Conservation (phyloP, 2,329 filamentous ascomycete species). For the Laburnicola sp. region DNA sequence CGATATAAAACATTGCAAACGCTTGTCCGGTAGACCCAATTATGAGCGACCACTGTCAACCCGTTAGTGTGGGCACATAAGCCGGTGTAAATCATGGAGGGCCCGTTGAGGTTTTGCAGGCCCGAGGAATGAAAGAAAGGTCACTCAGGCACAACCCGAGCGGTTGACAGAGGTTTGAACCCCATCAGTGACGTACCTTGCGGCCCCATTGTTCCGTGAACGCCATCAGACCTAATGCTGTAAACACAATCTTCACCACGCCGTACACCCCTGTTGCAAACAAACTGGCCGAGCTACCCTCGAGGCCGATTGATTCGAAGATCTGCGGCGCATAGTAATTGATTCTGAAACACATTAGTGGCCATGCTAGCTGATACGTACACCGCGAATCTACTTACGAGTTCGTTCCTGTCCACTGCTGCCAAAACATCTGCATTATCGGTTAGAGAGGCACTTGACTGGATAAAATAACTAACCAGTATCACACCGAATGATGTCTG, state of each 20-base stretch:
- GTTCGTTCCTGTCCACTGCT: conserved; percentile 45
- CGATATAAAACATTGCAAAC: conserved; percentile 48
- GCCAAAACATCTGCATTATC: conserved; percentile 51
- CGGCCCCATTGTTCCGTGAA: conserved; percentile 52
- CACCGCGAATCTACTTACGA: not conserved
- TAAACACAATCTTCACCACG: conserved; percentile 52
- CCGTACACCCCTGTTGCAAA: conserved; percentile 54
- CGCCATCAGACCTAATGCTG: conserved; percentile 49
- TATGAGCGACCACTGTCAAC: conserved; percentile 45
- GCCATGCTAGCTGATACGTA: not conserved
- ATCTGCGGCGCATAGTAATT: conserved; percentile 53
- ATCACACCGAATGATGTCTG: conserved; percentile 41
- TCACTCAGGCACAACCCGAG: too few relatives aligned
- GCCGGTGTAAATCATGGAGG: not conserved
- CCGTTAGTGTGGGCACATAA: conserved; percentile 2
- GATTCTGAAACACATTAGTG: conserved; percentile 23
- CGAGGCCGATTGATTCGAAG: conserved; percentile 49
- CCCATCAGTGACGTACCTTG: conserved; percentile 33
- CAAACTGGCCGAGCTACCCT: conserved; percentile 44
- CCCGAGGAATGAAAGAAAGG: not conserved
- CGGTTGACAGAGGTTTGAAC: too few relatives aligned
- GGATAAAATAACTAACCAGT: too few relatives aligned
- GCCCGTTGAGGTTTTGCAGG: conserved; percentile 1
- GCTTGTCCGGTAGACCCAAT: conserved; percentile 49
- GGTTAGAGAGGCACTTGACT: conserved; percentile 3